Percentiles rank a stretch among this genome's conserved stretches.
Evolutionary conservation across 1,284 basidiomycete genomes (phyloP).

Genomic region (Tylopilus sp.): DNA sequence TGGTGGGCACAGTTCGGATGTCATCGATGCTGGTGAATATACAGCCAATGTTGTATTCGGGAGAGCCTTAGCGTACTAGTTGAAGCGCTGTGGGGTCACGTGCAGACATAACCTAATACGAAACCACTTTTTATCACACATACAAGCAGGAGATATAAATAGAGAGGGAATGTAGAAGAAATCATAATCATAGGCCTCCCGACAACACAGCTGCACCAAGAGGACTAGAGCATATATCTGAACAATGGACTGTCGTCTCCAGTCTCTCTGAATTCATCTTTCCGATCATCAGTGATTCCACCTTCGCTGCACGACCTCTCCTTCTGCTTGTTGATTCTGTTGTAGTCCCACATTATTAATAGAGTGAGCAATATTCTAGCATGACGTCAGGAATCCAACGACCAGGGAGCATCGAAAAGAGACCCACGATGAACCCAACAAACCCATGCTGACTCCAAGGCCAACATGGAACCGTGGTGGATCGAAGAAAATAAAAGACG

Average conservation of each 20-base stretch:
- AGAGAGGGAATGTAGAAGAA: not conserved
- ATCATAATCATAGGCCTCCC: not conserved
- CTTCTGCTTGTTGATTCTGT: constrained; percentile 41
- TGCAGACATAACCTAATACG: constrained; percentile 1
- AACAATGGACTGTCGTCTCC: constrained; percentile 52
- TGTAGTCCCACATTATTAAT: constrained; percentile 40
- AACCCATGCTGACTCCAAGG: constrained; percentile 44
- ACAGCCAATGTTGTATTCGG: not conserved
- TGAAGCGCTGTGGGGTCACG: constrained; percentile 14
- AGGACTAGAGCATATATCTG: constrained; percentile 33
- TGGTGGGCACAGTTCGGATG: constrained; percentile 61
- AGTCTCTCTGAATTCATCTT: constrained; percentile 39
- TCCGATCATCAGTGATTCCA: constrained; percentile 38
- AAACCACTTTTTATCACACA: no score
- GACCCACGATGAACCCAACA: constrained; percentile 27
- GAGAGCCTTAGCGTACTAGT: not conserved
- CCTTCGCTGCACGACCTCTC: constrained; percentile 38
- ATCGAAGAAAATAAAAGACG: constrained; percentile 45
- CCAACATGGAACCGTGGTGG: constrained; percentile 49
- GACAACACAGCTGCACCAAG: not conserved
- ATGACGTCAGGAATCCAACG: not conserved
- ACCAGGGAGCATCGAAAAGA: not conserved
- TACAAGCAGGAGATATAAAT: not conserved
- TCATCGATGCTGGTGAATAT: constrained; percentile 40
- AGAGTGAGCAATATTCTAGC: constrained; percentile 24